Conservation (phyloP, 306 rosid genomes). For the Comarum palustre region DNA sequence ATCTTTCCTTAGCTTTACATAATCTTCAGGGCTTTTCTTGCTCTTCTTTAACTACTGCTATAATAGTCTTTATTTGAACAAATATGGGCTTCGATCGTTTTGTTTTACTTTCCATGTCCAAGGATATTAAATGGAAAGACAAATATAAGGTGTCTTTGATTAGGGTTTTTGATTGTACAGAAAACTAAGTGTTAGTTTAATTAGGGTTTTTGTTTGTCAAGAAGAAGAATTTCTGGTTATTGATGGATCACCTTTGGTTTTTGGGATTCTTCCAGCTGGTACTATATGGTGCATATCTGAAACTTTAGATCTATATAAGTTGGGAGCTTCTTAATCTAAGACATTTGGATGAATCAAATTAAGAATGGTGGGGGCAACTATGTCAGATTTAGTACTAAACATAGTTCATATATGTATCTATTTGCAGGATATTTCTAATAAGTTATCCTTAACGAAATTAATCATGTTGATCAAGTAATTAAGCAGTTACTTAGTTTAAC, state of each 20-base stretch:
- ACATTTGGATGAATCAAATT: background rate
- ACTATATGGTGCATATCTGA: background rate
- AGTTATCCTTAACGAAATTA: background rate
- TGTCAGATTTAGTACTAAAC: background rate
- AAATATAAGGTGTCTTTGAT: background rate
- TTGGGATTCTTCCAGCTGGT: slow-evolving; percentile 4
- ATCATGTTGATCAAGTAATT: background rate
- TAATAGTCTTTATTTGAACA: background rate
- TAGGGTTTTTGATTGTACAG: slow-evolving; percentile 4
- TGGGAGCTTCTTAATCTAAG: slow-evolving; percentile 16
- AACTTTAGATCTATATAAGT: background rate
- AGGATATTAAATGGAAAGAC: background rate
- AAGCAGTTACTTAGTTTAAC: background rate
- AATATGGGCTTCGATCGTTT: background rate
- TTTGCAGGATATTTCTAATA: background rate
- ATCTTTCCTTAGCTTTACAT: background rate
- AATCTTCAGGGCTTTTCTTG: background rate
- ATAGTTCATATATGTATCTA: background rate
- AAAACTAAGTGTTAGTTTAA: background rate
- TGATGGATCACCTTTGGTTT: background rate
- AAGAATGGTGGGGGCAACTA: background rate
- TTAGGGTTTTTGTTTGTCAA: background rate
- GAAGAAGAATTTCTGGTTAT: slow-evolving; percentile 2
- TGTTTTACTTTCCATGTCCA: background rate
- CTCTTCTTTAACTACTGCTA: background rate